Evolutionary conservation across 116 monocot species (phyloP).

Genomic region (Trichopus zeylanicus): DNA sequence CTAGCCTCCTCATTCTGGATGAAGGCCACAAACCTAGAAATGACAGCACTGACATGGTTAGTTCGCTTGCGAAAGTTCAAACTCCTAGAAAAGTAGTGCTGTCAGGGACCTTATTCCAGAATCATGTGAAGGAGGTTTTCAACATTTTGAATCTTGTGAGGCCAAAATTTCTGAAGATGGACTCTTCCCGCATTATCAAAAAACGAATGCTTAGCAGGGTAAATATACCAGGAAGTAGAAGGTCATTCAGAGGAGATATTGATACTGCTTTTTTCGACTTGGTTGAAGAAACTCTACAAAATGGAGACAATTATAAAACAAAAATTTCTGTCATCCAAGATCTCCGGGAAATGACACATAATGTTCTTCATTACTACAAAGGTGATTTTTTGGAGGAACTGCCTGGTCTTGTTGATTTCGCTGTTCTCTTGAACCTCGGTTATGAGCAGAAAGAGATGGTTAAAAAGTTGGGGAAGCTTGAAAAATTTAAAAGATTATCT

Average conservation of each 20-base stretch:
- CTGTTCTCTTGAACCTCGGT: slow-evolving; percentile 61
- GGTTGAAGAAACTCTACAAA: slow-evolving; percentile 67
- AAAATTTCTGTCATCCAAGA: slow-evolving; percentile 61
- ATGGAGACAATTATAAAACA: slow-evolving; percentile 38
- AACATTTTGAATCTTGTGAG: slow-evolving; percentile 86
- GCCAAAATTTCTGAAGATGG: slow-evolving; percentile 55
- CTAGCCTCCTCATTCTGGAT: slow-evolving; percentile 81
- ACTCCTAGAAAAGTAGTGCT: slow-evolving; percentile 87
- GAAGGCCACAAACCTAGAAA: slow-evolving; percentile 91
- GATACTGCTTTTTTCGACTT: slow-evolving; percentile 55
- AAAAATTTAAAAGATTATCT: slow-evolving; percentile 49
- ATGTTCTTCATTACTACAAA: slow-evolving; percentile 91
- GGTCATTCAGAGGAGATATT: slow-evolving; percentile 13
- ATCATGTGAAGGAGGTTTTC: slow-evolving; percentile 87
- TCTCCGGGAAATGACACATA: slow-evolving; percentile 62
- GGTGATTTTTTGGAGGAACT: slow-evolving; percentile 84
- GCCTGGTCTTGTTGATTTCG: slow-evolving; percentile 75
- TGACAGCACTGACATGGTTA: slow-evolving; percentile 58
- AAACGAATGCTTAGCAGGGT: slow-evolving; percentile 53
- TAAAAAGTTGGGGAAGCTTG: slow-evolving; percentile 23
- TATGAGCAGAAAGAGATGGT: slow-evolving; percentile 30
- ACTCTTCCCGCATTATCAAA: slow-evolving; percentile 30
- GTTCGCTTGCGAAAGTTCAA: slow-evolving; percentile 53
- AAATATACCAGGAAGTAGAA: slow-evolving; percentile 24
- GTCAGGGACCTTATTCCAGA: slow-evolving; percentile 87